Evolutionary conservation across 225 moss, liverwort and hornwort genomes (phyloP).

Genomic region (Sphagnum contortum): DNA sequence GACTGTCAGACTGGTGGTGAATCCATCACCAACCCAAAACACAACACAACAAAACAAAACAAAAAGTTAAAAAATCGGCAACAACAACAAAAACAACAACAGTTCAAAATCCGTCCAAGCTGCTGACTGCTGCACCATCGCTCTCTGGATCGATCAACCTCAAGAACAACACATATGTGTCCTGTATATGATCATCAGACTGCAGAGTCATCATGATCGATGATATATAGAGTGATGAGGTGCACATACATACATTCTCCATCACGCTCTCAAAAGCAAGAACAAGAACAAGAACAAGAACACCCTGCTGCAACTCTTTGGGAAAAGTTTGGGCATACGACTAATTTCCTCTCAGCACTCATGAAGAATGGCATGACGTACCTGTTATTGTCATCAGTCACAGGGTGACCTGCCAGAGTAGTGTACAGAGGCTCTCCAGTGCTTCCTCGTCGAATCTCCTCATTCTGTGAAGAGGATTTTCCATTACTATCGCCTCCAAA

Average conservation of each 20-base stretch:
- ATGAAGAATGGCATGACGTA: neutral
- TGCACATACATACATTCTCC: too few relatives aligned
- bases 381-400: slow-evolving; percentile 86
- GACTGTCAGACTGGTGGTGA: slow-evolving; percentile 47
- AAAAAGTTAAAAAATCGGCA: neutral
- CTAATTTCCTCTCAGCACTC: too few relatives aligned
- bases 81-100: neutral
- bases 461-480: slow-evolving; percentile 7
- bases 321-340: too few relatives aligned
- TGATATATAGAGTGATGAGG: too few relatives aligned
- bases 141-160: neutral
- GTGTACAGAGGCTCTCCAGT: slow-evolving; percentile 65
- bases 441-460: slow-evolving; percentile 50
- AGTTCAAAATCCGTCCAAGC: neutral
- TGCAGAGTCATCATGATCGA: too few relatives aligned
- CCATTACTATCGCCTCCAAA: slow-evolving; percentile 22
- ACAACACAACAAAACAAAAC: neutral
- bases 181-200: too few relatives aligned
- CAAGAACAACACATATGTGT: neutral
- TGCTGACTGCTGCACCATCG: neutral
- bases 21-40: neutral
- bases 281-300: too few relatives aligned
- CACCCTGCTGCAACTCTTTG: too few relatives aligned
- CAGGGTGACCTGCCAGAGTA: slow-evolving; percentile 44
- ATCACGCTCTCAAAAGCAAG: too few relatives aligned